Conservation (phyloP, 129 eudicot genomes). For the Kitagawia praeruptora region DNA sequence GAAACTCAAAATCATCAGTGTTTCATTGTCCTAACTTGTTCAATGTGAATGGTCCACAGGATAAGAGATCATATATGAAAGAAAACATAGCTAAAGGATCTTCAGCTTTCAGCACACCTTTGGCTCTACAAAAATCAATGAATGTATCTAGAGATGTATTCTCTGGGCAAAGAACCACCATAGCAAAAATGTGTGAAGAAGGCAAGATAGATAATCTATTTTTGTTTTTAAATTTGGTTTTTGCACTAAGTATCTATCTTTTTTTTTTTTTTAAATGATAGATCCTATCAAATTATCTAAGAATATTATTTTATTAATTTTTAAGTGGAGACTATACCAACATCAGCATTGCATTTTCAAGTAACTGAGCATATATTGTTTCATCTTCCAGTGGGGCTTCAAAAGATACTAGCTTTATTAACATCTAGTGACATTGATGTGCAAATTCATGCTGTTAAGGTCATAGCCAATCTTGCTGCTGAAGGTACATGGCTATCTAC, state of each 20-base stretch:
- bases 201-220: conserved; percentile 35
- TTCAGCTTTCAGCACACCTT: conserved; percentile 40
- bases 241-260: background rate
- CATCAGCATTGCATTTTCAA: background rate
- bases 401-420: conserved; percentile 68
- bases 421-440: conserved; percentile 73
- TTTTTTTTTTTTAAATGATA: background rate
- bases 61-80: conserved; percentile 60
- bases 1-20: background rate
- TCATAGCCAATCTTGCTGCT: conserved; percentile 97
- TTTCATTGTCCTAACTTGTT: conserved; percentile 2
- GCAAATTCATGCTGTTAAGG: conserved; percentile 92
- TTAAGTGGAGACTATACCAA: background rate
- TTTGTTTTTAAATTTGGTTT: background rate
- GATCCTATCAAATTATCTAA: background rate
- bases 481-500: conserved; percentile 52
- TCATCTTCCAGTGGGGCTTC: conserved; percentile 71
- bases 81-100: conserved; percentile 44
- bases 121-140: conserved; percentile 45
- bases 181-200: conserved; percentile 91
- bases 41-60: conserved; percentile 35
- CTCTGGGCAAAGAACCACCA: conserved; percentile 66
- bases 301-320: background rate
- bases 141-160: conserved; percentile 40
- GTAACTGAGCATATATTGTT: conserved; percentile 13